Evolutionary conservation across 257 asterid genomes (phyloP).

Genomic region (Solanum paucissectum): DNA sequence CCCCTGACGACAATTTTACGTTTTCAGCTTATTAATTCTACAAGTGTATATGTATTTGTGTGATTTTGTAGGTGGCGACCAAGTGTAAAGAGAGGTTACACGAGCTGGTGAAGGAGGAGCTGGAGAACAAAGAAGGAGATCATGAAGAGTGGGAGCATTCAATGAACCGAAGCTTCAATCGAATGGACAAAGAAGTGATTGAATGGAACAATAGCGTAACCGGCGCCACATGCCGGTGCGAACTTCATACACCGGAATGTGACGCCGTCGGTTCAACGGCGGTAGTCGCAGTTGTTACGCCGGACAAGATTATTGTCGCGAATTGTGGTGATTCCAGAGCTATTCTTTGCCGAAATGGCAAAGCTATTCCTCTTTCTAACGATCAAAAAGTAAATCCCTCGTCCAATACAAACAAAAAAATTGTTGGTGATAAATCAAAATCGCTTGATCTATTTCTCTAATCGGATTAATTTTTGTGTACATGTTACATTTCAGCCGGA

Average conservation of each 20-base stretch:
- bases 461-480: not conserved
- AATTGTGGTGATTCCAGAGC: conserved; percentile 85
- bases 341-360: conserved; percentile 66
- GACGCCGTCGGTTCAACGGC: conserved; percentile 82
- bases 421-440: not conserved
- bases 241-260: conserved; percentile 51
- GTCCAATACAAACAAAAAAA: not conserved
- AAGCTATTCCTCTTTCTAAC: conserved; percentile 44
- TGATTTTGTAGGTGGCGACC: conserved; percentile 42
- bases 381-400: conserved; percentile 51
- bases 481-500: conserved; percentile 38
- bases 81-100: conserved; percentile 62
- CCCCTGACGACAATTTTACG: not conserved
- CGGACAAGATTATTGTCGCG: conserved; percentile 42
- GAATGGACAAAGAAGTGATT: conserved; percentile 59
- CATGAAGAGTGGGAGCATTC: conserved; percentile 28
- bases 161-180: conserved; percentile 59
- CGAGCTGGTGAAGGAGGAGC: conserved; percentile 55
- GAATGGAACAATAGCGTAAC: conserved; percentile 14
- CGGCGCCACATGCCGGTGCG: conserved; percentile 46
- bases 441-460: not conserved
- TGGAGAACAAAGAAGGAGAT: conserved; percentile 12
- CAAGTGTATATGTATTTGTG: not conserved
- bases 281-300: conserved; percentile 45
- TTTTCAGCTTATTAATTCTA: not conserved